A percentile compares a stretch with the other conserved stretches of the same genome.
Evolutionary conservation across 768 basidiomycete genomes (phyloP).

Genomic region (Tulasnella sp.): DNA sequence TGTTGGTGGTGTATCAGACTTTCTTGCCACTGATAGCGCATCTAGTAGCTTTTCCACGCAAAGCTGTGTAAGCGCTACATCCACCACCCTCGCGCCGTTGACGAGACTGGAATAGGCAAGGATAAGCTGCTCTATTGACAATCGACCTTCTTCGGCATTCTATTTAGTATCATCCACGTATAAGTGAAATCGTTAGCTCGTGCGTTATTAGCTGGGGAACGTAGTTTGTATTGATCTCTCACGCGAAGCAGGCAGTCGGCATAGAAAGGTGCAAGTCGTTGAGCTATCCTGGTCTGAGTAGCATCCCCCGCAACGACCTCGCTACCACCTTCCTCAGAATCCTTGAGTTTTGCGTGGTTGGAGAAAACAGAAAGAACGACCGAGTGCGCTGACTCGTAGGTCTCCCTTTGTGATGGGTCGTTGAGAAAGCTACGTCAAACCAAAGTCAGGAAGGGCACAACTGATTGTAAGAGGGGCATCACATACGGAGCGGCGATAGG

Average conservation of each 20-base stretch:
- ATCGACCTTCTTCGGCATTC: constrained; percentile 52
- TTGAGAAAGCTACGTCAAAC: constrained; percentile 44
- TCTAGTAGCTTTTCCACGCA: constrained; percentile 51
- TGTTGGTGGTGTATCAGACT: constrained; percentile 14
- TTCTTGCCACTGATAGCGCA: constrained; percentile 21
- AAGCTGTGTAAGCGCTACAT: constrained; percentile 51
- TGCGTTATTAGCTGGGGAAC: background rate
- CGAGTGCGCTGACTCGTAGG: constrained; percentile 82
- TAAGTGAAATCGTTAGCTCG: background rate
- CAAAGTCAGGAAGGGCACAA: constrained; percentile 4
- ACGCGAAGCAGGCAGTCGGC: constrained; percentile 61
- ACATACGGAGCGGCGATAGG: constrained; percentile 57
- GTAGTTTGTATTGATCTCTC: constrained; percentile 15
- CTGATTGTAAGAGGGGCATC: constrained; percentile 15
- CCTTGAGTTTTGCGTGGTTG: constrained; percentile 38
- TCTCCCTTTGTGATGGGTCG: constrained; percentile 50
- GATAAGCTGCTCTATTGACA: constrained; percentile 56
- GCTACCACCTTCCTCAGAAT: constrained; percentile 4
- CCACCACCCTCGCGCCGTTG: constrained; percentile 41
- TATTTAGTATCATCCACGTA: constrained; percentile 25
- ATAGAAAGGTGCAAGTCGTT: constrained; percentile 65
- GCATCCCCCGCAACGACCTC: constrained; percentile 16
- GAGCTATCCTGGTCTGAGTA: constrained; percentile 34
- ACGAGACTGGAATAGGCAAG: constrained; percentile 69
- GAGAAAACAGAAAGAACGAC: constrained; percentile 68